Conservation (phyloP, 257 asterid species). For the Cordia subcordata region DNA sequence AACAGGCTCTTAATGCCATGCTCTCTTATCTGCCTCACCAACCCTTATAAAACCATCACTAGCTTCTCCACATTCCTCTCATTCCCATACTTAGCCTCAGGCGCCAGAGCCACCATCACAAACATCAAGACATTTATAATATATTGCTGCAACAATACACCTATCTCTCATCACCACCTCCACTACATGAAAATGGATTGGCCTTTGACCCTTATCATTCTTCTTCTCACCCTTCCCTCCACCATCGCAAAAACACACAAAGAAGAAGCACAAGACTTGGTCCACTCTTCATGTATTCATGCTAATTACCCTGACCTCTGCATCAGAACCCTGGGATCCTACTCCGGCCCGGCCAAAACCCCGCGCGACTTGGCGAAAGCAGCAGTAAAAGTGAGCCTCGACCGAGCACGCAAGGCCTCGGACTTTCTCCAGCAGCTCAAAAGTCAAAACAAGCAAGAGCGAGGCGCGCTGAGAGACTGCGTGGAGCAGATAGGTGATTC, state of each 20-base stretch:
- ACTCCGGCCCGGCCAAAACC: conserved; percentile 54
- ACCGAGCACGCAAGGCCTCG: conserved; percentile 38
- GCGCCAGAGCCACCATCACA: not conserved
- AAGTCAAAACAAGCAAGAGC: conserved; percentile 37
- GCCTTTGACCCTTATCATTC: conserved; percentile 8
- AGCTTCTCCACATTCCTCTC: not conserved
- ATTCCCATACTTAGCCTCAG: not conserved
- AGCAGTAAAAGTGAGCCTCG: conserved; percentile 65
- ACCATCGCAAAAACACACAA: conserved; percentile 11
- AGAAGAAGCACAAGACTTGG: conserved; percentile 29
- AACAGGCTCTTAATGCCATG: too few relatives aligned
- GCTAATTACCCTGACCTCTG: conserved; percentile 89
- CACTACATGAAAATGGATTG: not conserved
- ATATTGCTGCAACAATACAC: not conserved
- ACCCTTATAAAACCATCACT: conserved; percentile 1
- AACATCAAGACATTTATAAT: too few relatives aligned
- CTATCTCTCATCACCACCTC: not conserved
- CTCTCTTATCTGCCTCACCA: not conserved
- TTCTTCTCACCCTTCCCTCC: conserved; percentile 8
- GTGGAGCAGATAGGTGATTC: conserved; percentile 66
- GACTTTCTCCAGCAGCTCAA: conserved; percentile 37
- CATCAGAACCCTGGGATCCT: conserved; percentile 69
- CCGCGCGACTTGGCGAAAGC: conserved; percentile 70
- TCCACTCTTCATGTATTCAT: conserved; percentile 64
- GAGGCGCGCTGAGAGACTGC: conserved; percentile 63